Evolutionary conservation across 2,329 filamentous ascomycete species (phyloP), one percentile per base, ranked within the genome.

Genomic region (Fonsecaea erecta): DNA sequence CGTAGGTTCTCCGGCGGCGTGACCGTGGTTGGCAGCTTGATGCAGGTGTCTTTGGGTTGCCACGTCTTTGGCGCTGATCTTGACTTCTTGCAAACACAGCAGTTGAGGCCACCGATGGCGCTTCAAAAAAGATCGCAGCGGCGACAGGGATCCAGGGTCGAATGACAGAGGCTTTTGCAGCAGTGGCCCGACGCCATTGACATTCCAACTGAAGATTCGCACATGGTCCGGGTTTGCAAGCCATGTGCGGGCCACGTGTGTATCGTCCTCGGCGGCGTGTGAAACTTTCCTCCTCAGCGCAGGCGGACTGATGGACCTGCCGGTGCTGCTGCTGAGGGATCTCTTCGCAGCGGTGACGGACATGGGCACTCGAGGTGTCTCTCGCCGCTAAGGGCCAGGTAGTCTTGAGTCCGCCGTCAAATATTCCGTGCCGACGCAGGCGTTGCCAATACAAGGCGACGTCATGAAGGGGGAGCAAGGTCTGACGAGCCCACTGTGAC

Each of bases 11-110:
- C 61, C 60, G 2, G 63, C 28, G 6, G 34, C 21, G 14, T 21
- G 40, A 9, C 73, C 73, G 11, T 71, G 69, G 34, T 72, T 71
- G 46, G 82, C 73, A 14, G 80, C 80, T 55, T 62, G 67, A 63
- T 76, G 70, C 6, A 84, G 74, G 1, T 76, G 76, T 32, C 75
- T 70, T 68, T 79, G 75, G 0, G 77, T 82, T 4, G 74, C 72
- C 0, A 46, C 64, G 64, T 84, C 82, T 7, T 71, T 71, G 1
- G 74, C 65, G 18, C 73, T 75, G 56, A 84, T 81, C 68, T 84
- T 84, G 26, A 83, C 78, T 75, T 84, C 82, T 73, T 84, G 81
- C 1, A 83, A 74, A 62, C 80, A 79, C 3, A 83, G 74, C 24
- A 82, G 67, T 1, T 78, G 74, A 2, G 81, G 81, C 75, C 77